Evolutionary conservation across 2,329 filamentous ascomycete species (phyloP).

Genomic region (Fusarium begoniae): DNA sequence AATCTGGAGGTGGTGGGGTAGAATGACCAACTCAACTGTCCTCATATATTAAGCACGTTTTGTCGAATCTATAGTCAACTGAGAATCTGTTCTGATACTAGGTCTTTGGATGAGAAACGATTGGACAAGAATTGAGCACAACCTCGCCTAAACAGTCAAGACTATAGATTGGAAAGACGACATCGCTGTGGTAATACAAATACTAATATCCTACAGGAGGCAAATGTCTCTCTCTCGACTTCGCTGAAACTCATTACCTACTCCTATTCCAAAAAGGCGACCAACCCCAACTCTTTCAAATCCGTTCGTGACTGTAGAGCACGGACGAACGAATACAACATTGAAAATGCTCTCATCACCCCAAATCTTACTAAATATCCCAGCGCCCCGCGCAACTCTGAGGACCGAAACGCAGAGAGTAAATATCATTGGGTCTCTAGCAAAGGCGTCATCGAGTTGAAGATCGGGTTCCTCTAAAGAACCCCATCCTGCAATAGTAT

Average conservation of each 20-base stretch:
- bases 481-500: fast-evolving
- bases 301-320: fast-evolving
- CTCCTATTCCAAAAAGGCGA: background rate
- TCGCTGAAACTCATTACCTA: fast-evolving
- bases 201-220: fast-evolving
- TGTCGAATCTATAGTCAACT: too few relatives aligned
- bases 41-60: too few relatives aligned
- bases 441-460: background rate
- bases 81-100: fast-evolving
- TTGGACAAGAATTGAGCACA: fast-evolving
- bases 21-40: fast-evolving
- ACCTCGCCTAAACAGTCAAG: too few relatives aligned
- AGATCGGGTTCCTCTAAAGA: background rate
- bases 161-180: too few relatives aligned
- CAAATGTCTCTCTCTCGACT: fast-evolving
- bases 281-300: background rate
- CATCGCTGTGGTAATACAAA: background rate
- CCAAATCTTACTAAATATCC: fast-evolving
- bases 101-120: fast-evolving
- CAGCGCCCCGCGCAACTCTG: fast-evolving
- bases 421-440: fast-evolving
- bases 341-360: background rate
- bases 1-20: too few relatives aligned
- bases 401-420: background rate
- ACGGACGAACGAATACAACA: fast-evolving